Base-by-base conservation (phyloP, 495 filamentous ascomycete species). In the Aspergillus kassunensis region DNA sequence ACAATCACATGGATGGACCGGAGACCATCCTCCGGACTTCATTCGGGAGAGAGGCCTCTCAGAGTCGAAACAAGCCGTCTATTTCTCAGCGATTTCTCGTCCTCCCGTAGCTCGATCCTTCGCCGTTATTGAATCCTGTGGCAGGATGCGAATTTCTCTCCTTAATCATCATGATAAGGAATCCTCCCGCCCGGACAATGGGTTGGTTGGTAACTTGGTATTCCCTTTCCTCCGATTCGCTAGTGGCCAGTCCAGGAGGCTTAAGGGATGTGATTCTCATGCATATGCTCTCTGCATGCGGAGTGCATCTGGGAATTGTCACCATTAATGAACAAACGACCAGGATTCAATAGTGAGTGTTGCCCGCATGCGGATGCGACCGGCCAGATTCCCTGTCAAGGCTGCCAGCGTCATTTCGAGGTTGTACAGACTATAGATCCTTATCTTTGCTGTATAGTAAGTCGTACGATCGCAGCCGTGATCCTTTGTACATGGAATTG, bases 231-330 rank as follows among this genome's bases (percentile, higher is more conserved):
- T 42, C 39, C 39, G 36, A 40, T 40, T 40, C 18, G 36, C 36
- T 9, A 2, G 18, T 21, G 16, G 23, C 39, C 23, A 27, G 18
- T 16, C 5, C 39, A 42, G 27, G 44, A 35, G 44, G 44, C 44
- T 34, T 9, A 46, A 46, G 44, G 39, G 30, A 33, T 46, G 44
- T 46, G 44, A 45, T 45, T 20, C 15, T 12, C 27, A 39, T 31
- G 51, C 55, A 50, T 58, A 44, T 42, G 27, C 40, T 31, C 21
- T 37, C 57, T 60, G 53, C 50, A 56, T 56, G 57, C 53, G 53
- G 54, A 54, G 56, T 52, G 56, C 51, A 47, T 44, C 39, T 30
- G 19, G 34, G 19, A 49, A 49, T 49, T 36, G 15, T 48, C 2
- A 29, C 11, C n/a, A 43, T 43, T 43, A 31, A 16, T 30, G 12